A percentile compares a stretch with the other conserved stretches of the same genome.
Evolutionary conservation across 495 filamentous ascomycete species (phyloP).

Genomic region (Podospora anserina): DNA sequence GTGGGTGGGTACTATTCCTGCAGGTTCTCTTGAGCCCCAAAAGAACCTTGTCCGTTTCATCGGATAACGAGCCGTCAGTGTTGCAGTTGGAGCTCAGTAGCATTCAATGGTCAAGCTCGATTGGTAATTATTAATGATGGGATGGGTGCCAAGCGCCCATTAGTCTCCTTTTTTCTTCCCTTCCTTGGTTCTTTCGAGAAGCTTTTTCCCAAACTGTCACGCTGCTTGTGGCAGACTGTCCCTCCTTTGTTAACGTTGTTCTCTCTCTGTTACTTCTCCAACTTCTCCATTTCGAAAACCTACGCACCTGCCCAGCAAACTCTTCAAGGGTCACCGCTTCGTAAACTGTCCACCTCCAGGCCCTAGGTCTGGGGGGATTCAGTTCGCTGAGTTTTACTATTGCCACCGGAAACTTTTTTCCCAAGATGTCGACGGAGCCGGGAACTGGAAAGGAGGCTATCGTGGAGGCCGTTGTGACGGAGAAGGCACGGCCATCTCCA

Average conservation of each 20-base stretch:
- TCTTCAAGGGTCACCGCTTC: neutral
- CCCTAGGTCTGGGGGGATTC: neutral
- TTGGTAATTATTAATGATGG: conserved; percentile 17
- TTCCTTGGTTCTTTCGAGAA: neutral
- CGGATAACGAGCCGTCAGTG: conserved; percentile 8
- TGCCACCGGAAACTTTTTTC: neutral
- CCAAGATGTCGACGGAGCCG: neutral
- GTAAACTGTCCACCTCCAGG: neutral
- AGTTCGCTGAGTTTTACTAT: neutral
- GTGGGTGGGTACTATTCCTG: conserved; percentile 3
- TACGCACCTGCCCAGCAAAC: neutral
- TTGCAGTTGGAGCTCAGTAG: neutral
- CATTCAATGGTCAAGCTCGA: conserved; percentile 1
- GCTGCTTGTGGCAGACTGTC: neutral
- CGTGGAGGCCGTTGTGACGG: neutral
- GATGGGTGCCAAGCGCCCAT: conserved; percentile 5
- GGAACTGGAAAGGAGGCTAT: neutral
- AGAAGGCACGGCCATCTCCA: conserved; percentile 14
- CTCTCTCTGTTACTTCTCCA: neutral
- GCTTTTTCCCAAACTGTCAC: neutral
- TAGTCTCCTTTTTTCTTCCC: neutral
- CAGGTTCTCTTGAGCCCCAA: neutral
- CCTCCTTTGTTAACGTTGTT: neutral
- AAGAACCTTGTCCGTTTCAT: conserved; percentile 4
- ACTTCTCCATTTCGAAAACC: neutral